Evolutionary conservation across 2,329 filamentous ascomycete species (phyloP), one percentile per base, ranked within the genome.

Genomic region (Alternaria infectoria): DNA sequence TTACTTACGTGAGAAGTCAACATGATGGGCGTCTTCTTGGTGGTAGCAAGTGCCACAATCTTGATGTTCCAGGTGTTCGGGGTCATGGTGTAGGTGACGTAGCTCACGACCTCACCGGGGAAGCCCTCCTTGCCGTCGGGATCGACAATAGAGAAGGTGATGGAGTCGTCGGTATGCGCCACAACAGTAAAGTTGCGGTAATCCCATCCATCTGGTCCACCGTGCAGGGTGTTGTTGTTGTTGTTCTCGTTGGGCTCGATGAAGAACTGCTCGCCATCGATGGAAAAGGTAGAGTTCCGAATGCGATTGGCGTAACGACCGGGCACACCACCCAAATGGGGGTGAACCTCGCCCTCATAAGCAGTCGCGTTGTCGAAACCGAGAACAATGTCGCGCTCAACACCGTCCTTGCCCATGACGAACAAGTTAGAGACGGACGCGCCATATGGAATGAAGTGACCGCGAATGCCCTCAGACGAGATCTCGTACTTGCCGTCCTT

Each of bases 271-370:
- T 81, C 79, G 56, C 89, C 90, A 69, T 92, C 90, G 61, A 93
- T 87, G 62, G 82, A 84, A 73, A 93, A 93, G 6, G 86, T 90
- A 78, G 87, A 89, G 83, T 93, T 93, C 84, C 88, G 89, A 83
- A 93, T 93, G 68, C 91, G 89, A 79, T 94, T 94, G 62, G 91
- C 91, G 76, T 94, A 94, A 59, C 91, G 89, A 72, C 91, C 91
- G 0, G 90, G 90, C 1, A 94, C 88, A 71, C 88, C 83, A 62
- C 90, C 91, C 68, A 91, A 89, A 83, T 93, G 90, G 54, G 87
- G 88, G 77, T 93, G 91, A 64, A 86, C 82, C 62, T 92, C 90
- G 52, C 88, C 77, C 62, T 79, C 80, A 80, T 93, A 94, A 80
- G 91, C 88, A 56, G 83, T 87, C 49, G 91, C 91, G 74, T 93